Conservation (phyloP, 805 yeast species). For the Lipomyces sp. region DNA sequence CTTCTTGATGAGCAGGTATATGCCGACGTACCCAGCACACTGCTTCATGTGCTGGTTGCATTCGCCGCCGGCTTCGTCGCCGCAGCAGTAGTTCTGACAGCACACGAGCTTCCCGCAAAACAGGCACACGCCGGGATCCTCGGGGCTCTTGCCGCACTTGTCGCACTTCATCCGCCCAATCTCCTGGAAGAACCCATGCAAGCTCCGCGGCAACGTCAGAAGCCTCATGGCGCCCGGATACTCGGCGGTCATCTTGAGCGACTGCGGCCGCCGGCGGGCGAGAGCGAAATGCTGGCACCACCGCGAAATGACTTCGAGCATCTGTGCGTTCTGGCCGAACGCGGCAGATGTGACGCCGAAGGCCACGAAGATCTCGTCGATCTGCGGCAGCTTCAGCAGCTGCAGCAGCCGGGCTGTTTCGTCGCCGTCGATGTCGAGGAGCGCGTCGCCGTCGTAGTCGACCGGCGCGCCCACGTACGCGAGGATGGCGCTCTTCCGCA, state of each 20-base stretch:
- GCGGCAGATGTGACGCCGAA: conserved; percentile 1
- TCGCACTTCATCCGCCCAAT: conserved; percentile 36
- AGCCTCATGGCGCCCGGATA: conserved; percentile 67
- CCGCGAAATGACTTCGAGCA: conserved; percentile 14
- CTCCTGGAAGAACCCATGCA: conserved; percentile 66
- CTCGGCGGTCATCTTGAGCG: conserved; percentile 12
- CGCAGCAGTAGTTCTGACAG: conserved; percentile 57
- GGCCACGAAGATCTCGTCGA: conserved; percentile 17
- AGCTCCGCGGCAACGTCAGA: conserved; percentile 59
- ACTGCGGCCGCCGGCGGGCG: conserved; percentile 19
- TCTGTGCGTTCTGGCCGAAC: conserved; percentile 2
- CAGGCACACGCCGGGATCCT: conserved; percentile 82
- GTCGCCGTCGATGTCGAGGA: conserved; percentile 30
- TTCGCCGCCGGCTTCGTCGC: conserved; percentile 53
- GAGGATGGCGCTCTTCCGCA: conserved; percentile 60
- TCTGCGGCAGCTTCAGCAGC: conserved; percentile 45
- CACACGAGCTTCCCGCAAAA: conserved; percentile 71
- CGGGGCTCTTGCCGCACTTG: conserved; percentile 39
- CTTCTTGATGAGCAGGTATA: conserved; percentile 69
- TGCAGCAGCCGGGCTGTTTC: conserved; percentile 57
- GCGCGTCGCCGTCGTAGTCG: conserved; percentile 37
- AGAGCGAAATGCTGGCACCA: conserved; percentile 25
- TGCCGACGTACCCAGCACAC: conserved; percentile 61
- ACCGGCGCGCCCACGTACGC: conserved; percentile 54
- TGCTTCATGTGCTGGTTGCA: conserved; percentile 68